phyloP scores from a whole-genome alignment of 345 rosid species.

The Rhizophora apiculata region DNA sequence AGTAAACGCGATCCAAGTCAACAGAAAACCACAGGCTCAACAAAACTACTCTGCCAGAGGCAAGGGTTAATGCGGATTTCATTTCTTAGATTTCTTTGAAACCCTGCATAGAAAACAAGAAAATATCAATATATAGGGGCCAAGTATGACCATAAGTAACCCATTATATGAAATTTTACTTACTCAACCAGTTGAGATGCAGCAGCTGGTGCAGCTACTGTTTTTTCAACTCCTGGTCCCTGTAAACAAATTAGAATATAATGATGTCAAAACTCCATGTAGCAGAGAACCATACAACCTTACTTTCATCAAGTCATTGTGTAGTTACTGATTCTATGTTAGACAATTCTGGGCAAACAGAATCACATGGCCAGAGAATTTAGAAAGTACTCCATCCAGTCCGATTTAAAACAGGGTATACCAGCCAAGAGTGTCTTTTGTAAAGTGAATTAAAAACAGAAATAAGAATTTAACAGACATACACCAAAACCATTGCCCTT shows the following conservation, averaged over 20 bases:
- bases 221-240: conserved; percentile 24
- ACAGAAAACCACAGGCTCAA: conserved; percentile 1
- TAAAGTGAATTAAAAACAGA: too few species aligned
- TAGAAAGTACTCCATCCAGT: too few species aligned
- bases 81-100: conserved; percentile 25
- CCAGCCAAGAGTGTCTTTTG: too few species aligned
- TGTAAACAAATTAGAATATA: background rate
- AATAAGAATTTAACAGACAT: too few species aligned
- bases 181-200: conserved; percentile 19
- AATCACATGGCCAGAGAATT: too few species aligned
- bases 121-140: background rate
- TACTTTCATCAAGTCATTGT: too few species aligned
- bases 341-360: too few species aligned
- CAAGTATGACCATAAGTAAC: background rate
- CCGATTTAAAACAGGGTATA: too few species aligned
- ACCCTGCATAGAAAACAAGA: conserved; percentile 3
- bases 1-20: conserved; percentile 2
- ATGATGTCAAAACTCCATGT: background rate
- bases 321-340: too few species aligned
- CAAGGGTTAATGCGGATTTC: background rate
- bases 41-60: conserved; percentile 14
- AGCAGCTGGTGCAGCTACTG: conserved; percentile 18
- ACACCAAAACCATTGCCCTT: too few species aligned
- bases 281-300: too few species aligned
- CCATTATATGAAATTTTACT: background rate